A percentile compares a stretch with the other conserved stretches of the same genome.
These are phyloP conservation scores for Lactuca saligna DNA, from an alignment of 129 eudicot species.

Conservation along the genomic window DNA sequence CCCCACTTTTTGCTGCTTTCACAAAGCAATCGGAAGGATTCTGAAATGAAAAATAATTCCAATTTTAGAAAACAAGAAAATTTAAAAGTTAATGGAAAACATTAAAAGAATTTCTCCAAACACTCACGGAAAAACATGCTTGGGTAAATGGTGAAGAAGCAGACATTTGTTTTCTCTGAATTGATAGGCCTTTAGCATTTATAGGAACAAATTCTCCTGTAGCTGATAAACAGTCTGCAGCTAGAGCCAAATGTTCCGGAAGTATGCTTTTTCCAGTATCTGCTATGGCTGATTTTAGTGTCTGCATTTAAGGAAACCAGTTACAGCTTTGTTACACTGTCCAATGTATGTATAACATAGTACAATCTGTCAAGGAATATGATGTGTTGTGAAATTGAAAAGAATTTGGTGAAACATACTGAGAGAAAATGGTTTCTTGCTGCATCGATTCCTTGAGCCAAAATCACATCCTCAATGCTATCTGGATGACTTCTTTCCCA, in stretches of 20 bases:
- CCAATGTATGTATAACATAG: neutral
- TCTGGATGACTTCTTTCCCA: slow-evolving; percentile 94
- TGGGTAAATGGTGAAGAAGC: slow-evolving; percentile 70
- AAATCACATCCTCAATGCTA: slow-evolving; percentile 54
- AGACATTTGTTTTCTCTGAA: slow-evolving; percentile 58
- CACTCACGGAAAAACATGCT: slow-evolving; percentile 83
- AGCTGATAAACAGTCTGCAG: slow-evolving; percentile 67
- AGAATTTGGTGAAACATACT: slow-evolving; percentile 44
- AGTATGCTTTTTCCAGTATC: slow-evolving; percentile 77
- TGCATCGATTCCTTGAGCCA: slow-evolving; percentile 69
- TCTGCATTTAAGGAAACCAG: slow-evolving; percentile 39
- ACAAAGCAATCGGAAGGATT: slow-evolving; percentile 77
- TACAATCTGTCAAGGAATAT: neutral
- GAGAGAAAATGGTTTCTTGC: slow-evolving; percentile 61
- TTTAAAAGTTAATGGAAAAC: neutral
- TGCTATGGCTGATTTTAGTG: slow-evolving; percentile 54
- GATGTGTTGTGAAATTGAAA: neutral
- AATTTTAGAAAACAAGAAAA: slow-evolving; percentile 10
- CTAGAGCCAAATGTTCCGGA: slow-evolving; percentile 76
- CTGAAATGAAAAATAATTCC: slow-evolving; percentile 40
- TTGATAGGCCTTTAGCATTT: slow-evolving; percentile 66
- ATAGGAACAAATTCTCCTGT: slow-evolving; percentile 81
- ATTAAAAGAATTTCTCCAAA: neutral
- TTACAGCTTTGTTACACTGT: neutral
- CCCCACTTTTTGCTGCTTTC: slow-evolving; percentile 71